phyloP scores from a whole-genome alignment of 345 rosid genomes.

The Capsella bursapastoris region DNA sequence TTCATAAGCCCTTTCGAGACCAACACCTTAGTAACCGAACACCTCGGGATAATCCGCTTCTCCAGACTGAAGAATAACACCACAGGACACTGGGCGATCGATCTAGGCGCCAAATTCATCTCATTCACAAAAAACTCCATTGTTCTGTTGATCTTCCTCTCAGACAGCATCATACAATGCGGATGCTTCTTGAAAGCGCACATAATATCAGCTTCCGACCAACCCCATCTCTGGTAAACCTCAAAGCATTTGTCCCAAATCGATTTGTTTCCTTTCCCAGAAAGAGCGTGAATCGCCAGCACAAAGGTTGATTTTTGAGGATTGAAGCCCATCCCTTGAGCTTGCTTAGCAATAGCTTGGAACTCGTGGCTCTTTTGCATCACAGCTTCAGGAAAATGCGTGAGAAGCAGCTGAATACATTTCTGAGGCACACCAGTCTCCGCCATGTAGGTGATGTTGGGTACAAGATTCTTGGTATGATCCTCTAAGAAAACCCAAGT shows the following conservation, averaged over 20 bases:
- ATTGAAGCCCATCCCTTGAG: constrained; percentile 56
- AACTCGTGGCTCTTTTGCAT: constrained; percentile 50
- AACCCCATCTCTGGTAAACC: constrained; percentile 60
- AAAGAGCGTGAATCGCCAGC: constrained; percentile 53
- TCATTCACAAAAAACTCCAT: constrained; percentile 62
- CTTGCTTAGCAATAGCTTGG: constrained; percentile 42
- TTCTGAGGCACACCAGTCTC: constrained; percentile 48
- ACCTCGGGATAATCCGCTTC: constrained; percentile 62
- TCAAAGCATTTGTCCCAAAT: constrained; percentile 52
- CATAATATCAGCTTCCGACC: constrained; percentile 56
- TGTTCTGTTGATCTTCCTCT: constrained; percentile 46
- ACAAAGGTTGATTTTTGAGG: constrained; percentile 53
- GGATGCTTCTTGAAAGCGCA: constrained; percentile 60
- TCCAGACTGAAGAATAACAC: constrained; percentile 54
- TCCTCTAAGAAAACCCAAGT: constrained; percentile 56
- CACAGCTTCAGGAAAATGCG: constrained; percentile 59
- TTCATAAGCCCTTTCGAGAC: constrained; percentile 52
- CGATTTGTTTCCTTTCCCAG: constrained; percentile 50
- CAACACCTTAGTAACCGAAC: constrained; percentile 49
- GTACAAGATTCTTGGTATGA: constrained; percentile 49
- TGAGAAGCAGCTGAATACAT: constrained; percentile 47
- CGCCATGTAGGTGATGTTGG: constrained; percentile 48
- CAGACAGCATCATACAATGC: constrained; percentile 56
- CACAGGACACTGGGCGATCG: constrained; percentile 47
- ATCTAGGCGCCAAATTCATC: constrained; percentile 49